These are phyloP conservation scores for Pseudogymnoascus sp. DNA, from an alignment of 2,329 filamentous ascomycete genomes.

Conservation along the genomic window DNA sequence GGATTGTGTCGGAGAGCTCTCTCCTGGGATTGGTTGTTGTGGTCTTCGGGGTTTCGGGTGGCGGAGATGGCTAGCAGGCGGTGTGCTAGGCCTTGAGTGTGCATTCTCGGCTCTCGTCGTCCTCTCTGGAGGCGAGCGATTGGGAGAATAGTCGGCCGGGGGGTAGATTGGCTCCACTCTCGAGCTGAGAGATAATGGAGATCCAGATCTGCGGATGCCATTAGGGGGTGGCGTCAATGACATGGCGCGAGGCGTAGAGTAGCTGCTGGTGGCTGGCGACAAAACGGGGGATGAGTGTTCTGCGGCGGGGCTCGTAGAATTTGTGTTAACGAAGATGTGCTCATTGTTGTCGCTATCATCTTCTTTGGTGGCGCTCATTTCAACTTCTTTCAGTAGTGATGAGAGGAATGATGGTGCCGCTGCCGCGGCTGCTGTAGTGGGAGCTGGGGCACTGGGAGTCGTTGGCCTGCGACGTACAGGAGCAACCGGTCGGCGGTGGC, in stretches of 20 bases:
- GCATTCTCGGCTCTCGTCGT: constrained; percentile 17
- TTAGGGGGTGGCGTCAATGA: constrained; percentile 64
- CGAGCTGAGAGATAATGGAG: constrained; percentile 61
- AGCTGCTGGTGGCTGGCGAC: constrained; percentile 57
- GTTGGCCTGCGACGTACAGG: constrained; percentile 15
- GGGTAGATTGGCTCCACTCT: constrained; percentile 67
- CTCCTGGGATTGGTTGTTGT: constrained; percentile 27
- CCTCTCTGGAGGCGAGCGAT: constrained; percentile 37
- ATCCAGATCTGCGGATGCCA: constrained; percentile 50
- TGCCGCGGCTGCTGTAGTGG: constrained; percentile 33
- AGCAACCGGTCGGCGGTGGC: constrained; percentile 12
- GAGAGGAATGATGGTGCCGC: constrained; percentile 73
- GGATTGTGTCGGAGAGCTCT: constrained; percentile 59
- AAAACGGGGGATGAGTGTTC: constrained; percentile 55
- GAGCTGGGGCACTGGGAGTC: constrained; percentile 9
- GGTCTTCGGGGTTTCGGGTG: constrained; percentile 25
- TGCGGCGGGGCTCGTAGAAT: constrained; percentile 27
- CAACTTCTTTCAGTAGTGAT: constrained; percentile 81
- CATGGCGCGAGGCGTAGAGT: constrained; percentile 58
- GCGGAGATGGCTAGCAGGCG: constrained; percentile 16
- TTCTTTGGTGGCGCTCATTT: constrained; percentile 52
- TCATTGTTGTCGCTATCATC: constrained; percentile 38
- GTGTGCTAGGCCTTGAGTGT: constrained; percentile 18
- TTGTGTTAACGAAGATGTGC: constrained; percentile 16
- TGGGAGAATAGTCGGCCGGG: constrained; percentile 66